Evolutionary conservation across 2,329 filamentous ascomycete genomes (phyloP).

Genomic region (Trichoderma gracile): DNA sequence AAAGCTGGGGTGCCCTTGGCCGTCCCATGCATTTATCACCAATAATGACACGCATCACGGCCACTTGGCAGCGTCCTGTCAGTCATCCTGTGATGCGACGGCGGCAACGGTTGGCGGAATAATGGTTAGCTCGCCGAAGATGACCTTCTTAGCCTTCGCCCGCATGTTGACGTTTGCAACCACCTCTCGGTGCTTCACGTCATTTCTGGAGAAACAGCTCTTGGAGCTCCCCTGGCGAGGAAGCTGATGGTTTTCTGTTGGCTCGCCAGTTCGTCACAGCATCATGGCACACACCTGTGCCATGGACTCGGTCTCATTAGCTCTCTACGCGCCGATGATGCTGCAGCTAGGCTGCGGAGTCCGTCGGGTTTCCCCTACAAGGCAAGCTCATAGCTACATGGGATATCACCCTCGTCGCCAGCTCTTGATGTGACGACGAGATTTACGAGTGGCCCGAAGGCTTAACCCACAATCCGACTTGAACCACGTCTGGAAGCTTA

Average conservation of each 20-base stretch:
- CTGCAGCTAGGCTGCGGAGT: neutral
- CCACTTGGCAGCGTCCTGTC: slow-evolving; percentile 12
- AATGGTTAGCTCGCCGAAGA: neutral
- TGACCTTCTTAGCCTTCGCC: neutral
- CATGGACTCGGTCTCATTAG: slow-evolving; percentile 12
- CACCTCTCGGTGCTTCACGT: neutral
- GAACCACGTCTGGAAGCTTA: neutral
- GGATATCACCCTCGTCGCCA: neutral
- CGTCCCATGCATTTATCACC: slow-evolving; percentile 12
- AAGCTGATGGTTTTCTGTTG: slow-evolving; percentile 11
- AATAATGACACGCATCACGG: slow-evolving; percentile 17
- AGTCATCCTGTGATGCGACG: slow-evolving; percentile 17
- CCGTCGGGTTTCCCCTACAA: neutral
- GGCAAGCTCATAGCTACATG: neutral
- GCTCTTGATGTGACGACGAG: neutral
- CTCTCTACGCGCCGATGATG: slow-evolving; percentile 22
- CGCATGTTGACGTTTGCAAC: neutral
- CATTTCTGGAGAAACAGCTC: neutral
- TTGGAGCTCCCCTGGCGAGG: neutral
- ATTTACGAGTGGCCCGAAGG: neutral
- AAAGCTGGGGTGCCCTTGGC: slow-evolving; percentile 7
- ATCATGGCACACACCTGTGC: neutral
- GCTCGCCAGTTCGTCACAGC: slow-evolving; percentile 11
- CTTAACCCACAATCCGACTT: neutral
- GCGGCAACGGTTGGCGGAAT: neutral